Conservation (phyloP, 106 monocot genomes). For the Gastrodia elata region DNA sequence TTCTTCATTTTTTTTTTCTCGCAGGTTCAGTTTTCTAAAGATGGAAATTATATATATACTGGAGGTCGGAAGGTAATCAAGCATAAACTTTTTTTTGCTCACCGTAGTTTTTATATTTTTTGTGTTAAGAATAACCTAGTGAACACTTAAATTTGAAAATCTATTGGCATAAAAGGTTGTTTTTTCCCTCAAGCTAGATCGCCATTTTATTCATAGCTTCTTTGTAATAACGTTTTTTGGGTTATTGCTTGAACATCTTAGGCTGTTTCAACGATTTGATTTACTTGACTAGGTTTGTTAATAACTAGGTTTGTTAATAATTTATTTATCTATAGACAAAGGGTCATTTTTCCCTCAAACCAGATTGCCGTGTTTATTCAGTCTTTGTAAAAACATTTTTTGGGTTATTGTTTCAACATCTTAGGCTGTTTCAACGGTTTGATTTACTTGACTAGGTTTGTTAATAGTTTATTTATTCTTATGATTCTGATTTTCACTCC, state of each 20-base stretch:
- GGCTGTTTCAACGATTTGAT: neutral
- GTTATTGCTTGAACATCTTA: neutral
- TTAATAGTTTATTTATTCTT: neutral
- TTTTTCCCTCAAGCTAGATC: neutral
- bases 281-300: neutral
- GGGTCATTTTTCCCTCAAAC: neutral
- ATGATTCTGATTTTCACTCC: neutral
- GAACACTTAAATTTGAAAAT: neutral
- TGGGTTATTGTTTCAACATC: neutral
- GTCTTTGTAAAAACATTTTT: neutral
- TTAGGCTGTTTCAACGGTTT: neutral
- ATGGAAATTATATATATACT: conserved; percentile 89
- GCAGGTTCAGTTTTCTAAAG: conserved; percentile 83
- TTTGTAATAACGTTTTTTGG: neutral
- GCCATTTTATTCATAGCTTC: neutral
- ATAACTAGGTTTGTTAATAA: too few species aligned
- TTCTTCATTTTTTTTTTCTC: conserved; percentile 9
- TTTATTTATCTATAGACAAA: neutral
- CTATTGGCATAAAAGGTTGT: neutral
- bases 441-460: neutral
- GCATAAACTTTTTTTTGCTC: neutral
- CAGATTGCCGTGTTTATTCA: neutral
- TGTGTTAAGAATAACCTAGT: neutral
- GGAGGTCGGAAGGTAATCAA: conserved; percentile 75
- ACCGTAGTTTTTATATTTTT: neutral